Evolutionary conservation across 2,329 filamentous ascomycete species (phyloP), one percentile per base, ranked within the genome.

Genomic region (Neonectria ditissima): DNA sequence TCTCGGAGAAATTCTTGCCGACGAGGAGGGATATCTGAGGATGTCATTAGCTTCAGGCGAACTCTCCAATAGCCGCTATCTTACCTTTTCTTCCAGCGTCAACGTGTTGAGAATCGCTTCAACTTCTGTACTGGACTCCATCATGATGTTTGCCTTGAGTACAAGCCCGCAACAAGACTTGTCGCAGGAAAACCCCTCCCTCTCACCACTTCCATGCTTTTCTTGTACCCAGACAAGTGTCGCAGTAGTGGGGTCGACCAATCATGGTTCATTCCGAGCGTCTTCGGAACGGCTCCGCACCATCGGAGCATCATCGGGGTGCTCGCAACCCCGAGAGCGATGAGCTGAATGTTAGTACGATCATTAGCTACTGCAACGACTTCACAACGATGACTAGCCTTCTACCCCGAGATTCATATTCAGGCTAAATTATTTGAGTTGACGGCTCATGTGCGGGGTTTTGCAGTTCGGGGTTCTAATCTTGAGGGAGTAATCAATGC

Each of bases 1-100:
- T 73, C 48, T 72, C 70, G 1, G 71, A 73, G n/a, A 73, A 73
- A 64, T 63, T 70, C 22, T 51, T 59, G 1, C 70, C 71, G 1
- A 69, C 71, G 10, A 73, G 66, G 2, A 73, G 62, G 9, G 69
- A 63, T 6, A 73, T 69, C 70, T 72, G 11, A 3, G 7, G 10
- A 14, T 16, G 0, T 2, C 16, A 30, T 14, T 20, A 50, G 28
- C 11, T 30, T 14, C n/a, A 32, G n/a, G 14, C 65, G 34, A 65
- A 53, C 22, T 52, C 14, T 18, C 4, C 8, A 22, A 0, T 34
- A 1, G n/a, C 20, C 37, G 18, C 6, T 9, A 16, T 22, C 52
- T 5, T 43, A 65, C 70, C 39, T 72, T 72, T 32, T 72, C 68
- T 10, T 72, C 65, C 10, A 72, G 20, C 1, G 69, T 70, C 37